These are phyloP conservation scores for Phaseolus coccineus DNA, from an alignment of 331 rosid species.

Conservation along the genomic window DNA sequence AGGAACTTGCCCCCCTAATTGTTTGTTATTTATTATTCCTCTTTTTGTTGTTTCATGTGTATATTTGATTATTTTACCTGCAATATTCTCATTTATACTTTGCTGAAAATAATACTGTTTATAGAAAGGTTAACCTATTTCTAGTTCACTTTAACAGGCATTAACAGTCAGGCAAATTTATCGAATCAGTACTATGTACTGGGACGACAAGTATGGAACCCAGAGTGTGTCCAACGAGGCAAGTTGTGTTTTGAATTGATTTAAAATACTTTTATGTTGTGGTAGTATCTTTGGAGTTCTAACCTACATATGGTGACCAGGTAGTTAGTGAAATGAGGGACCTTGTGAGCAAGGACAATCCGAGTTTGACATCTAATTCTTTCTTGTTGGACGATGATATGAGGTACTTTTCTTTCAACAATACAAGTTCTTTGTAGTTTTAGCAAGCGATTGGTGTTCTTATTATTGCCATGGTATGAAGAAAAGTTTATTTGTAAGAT, in stretches of 20 bases:
- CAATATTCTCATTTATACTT: background rate
- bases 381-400: constrained; percentile 89
- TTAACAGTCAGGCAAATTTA: constrained; percentile 90
- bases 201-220: constrained; percentile 96
- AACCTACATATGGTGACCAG: constrained; percentile 54
- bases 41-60: background rate
- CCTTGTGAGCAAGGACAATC: constrained; percentile 76
- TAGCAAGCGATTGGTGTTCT: constrained; percentile 26
- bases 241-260: constrained; percentile 50
- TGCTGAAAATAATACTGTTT: background rate
- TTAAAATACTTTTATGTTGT: constrained; percentile 11
- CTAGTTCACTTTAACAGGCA: constrained; percentile 57
- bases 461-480: background rate
- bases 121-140: constrained; percentile 11
- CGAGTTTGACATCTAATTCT: constrained; percentile 77
- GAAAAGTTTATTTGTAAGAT: background rate
- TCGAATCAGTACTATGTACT: constrained; percentile 93
- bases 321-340: constrained; percentile 93
- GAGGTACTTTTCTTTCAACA: constrained; percentile 57
- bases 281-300: constrained; percentile 1
- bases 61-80: constrained; percentile 1
- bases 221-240: constrained; percentile 94
- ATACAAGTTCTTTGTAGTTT: background rate
- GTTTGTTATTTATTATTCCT: background rate
- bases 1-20: constrained; percentile 15